Evolutionary conservation across 192 early-diverging fungal genomes (phyloP).

Genomic region (Pilobolus umbonatus): DNA sequence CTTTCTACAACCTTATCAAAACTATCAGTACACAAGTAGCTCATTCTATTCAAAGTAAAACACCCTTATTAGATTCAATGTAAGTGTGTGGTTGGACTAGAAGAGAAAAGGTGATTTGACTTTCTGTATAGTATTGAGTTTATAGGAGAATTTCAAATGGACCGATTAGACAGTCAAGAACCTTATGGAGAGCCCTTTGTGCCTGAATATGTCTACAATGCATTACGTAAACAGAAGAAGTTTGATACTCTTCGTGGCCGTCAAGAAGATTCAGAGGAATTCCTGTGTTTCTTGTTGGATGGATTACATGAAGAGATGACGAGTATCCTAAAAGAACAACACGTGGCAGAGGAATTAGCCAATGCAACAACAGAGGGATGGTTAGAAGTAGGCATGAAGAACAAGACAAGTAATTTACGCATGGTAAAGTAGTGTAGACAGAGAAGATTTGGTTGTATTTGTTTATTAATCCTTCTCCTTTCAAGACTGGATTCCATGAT

Average conservation of each 20-base stretch:
- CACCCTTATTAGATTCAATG: slow-evolving; percentile 85
- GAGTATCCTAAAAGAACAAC: slow-evolving; percentile 25
- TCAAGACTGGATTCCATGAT: slow-evolving; percentile 54
- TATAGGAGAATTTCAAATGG: slow-evolving; percentile 31
- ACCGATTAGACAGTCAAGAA: slow-evolving; percentile 29
- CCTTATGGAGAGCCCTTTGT: slow-evolving; percentile 73
- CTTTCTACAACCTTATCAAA: slow-evolving; percentile 85
- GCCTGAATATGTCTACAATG: slow-evolving; percentile 91
- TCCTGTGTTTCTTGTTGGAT: slow-evolving; percentile 87
- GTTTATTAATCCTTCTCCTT: neutral
- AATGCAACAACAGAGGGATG: slow-evolving; percentile 49
- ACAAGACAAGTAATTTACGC: slow-evolving; percentile 64
- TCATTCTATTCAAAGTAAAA: slow-evolving; percentile 70
- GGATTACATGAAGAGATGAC: slow-evolving; percentile 92
- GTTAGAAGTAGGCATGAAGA: slow-evolving; percentile 89
- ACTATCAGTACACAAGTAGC: slow-evolving; percentile 57
- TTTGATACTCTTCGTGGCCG: slow-evolving; percentile 82
- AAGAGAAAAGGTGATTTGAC: neutral
- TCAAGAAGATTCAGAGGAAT: slow-evolving; percentile 98
- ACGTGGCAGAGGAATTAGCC: neutral
- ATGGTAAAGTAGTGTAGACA: slow-evolving; percentile 27
- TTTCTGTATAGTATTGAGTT: slow-evolving; percentile 31
- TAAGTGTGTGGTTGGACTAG: slow-evolving; percentile 31
- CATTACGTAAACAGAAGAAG: slow-evolving; percentile 69
- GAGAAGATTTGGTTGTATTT: neutral